These are phyloP conservation scores for Apiospora marii DNA, from an alignment of 2,329 filamentous ascomycete genomes.

Conservation along the genomic window DNA sequence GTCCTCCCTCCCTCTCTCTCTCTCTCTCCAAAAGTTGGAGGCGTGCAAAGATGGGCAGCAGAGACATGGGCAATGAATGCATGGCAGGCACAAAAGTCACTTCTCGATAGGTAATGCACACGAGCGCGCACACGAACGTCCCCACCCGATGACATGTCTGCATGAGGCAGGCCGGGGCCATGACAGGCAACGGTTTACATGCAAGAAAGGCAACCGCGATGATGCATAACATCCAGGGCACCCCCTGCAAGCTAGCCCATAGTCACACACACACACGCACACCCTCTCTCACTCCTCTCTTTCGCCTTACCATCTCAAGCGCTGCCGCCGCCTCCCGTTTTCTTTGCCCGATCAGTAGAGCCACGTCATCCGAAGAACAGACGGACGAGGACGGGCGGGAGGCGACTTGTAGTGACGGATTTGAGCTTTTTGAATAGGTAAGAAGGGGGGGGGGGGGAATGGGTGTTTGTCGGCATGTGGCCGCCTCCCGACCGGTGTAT, in stretches of 20 bases:
- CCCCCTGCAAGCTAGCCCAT: background rate
- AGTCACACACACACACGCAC: background rate
- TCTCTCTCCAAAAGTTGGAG: too few species aligned
- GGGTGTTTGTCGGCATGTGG: background rate
- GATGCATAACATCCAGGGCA: constrained; percentile 12
- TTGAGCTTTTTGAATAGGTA: background rate
- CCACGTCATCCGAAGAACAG: constrained; percentile 17
- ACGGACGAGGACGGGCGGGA: background rate
- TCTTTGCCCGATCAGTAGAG: constrained; percentile 7
- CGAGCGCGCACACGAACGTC: background rate
- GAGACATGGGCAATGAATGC: background rate
- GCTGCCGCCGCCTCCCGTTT: constrained; percentile 8
- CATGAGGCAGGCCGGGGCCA: background rate
- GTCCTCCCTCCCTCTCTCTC: background rate
- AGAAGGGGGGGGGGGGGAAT: background rate
- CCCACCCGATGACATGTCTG: constrained; percentile 13
- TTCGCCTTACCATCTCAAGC: background rate
- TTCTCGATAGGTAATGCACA: background rate
- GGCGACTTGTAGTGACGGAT: constrained; percentile 7
- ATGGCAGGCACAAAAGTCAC: background rate
- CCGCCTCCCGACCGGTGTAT: constrained; percentile 14
- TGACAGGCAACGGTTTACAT: background rate
- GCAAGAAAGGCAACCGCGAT: constrained; percentile 7
- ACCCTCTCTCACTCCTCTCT: too few species aligned
- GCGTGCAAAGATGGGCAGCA: background rate